A percentile compares a stretch with the other conserved stretches of the same genome.
These are phyloP conservation scores for Marasmius tenuissimus DNA, from an alignment of 1,284 basidiomycete genomes.

Conservation along the genomic window DNA sequence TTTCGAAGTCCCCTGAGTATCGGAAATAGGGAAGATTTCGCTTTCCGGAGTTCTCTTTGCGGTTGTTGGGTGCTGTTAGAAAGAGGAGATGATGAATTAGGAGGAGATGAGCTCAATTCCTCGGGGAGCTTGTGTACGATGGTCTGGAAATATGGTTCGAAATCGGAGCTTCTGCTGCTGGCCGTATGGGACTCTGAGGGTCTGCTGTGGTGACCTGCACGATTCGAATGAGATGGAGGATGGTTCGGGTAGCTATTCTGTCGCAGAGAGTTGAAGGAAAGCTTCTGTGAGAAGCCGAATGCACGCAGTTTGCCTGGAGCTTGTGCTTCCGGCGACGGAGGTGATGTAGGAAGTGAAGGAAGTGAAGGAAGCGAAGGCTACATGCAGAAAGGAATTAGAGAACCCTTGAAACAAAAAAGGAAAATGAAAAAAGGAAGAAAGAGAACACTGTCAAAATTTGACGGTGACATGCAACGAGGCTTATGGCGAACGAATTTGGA, in stretches of 20 bases:
- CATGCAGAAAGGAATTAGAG: background rate
- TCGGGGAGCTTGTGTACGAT: background rate
- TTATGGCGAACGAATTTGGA: background rate
- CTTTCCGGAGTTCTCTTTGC: slow-evolving; percentile 2
- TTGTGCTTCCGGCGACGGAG: background rate
- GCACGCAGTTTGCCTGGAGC: slow-evolving; percentile 18
- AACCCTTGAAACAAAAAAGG: background rate
- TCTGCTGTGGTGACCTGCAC: slow-evolving; percentile 13
- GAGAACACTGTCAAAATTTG: background rate
- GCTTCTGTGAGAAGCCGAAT: slow-evolving; percentile 37
- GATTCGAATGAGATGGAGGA: background rate
- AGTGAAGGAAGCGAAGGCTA: background rate
- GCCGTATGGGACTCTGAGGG: slow-evolving; percentile 6
- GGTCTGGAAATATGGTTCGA: background rate
- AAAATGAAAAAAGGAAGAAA: background rate
- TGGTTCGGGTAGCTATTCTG: slow-evolving; percentile 11
- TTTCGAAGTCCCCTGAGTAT: background rate
- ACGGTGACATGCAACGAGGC: background rate
- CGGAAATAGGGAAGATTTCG: slow-evolving; percentile 1
- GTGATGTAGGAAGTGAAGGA: background rate
- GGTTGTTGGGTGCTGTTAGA: background rate
- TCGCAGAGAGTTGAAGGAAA: slow-evolving; percentile 22
- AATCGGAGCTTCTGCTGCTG: slow-evolving; percentile 1
- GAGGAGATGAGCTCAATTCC: background rate
- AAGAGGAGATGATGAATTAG: background rate